A percentile compares a stretch with the other conserved stretches of the same genome.
Conservation (phyloP, 768 basidiomycete species). For the Trametopsis cervina region DNA sequence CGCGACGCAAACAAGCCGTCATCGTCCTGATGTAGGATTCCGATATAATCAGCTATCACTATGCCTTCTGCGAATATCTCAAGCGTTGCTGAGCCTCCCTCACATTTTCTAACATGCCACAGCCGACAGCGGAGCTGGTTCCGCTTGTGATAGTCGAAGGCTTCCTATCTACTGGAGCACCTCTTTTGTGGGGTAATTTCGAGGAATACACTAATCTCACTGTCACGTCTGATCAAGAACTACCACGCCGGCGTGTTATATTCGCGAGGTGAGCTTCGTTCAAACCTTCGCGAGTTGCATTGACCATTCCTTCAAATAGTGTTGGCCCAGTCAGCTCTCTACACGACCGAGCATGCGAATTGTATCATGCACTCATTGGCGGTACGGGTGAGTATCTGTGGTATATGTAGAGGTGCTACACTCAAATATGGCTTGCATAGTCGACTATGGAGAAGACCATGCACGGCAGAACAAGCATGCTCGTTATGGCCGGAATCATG, state of each 20-base stretch:
- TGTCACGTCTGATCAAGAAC: constrained; percentile 6
- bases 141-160: constrained; percentile 44
- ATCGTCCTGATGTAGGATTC: no score
- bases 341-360: constrained; percentile 46
- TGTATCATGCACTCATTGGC: constrained; percentile 39
- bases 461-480: constrained; percentile 30
- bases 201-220: constrained; percentile 26
- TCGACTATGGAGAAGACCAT: constrained; percentile 43
- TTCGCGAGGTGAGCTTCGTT: constrained; percentile 22
- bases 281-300: background rate
- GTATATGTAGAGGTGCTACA: no score
- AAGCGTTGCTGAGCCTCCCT: no score
- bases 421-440: constrained; percentile 14
- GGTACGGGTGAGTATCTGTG: constrained; percentile 31
- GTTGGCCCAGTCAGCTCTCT: constrained; percentile 46
- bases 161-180: constrained; percentile 34
- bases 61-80: no score
- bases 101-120: no score
- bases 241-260: constrained; percentile 19
- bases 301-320: constrained; percentile 18
- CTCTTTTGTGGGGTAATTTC: constrained; percentile 36
- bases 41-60: no score
- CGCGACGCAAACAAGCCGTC: no score
- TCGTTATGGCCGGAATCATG: constrained; percentile 35
- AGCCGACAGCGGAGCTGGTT: no score